Evolutionary conservation across 176 grass and related monocot species (phyloP), one percentile per base, ranked within the genome.

Genomic region (Bonia amplexicaulis): DNA sequence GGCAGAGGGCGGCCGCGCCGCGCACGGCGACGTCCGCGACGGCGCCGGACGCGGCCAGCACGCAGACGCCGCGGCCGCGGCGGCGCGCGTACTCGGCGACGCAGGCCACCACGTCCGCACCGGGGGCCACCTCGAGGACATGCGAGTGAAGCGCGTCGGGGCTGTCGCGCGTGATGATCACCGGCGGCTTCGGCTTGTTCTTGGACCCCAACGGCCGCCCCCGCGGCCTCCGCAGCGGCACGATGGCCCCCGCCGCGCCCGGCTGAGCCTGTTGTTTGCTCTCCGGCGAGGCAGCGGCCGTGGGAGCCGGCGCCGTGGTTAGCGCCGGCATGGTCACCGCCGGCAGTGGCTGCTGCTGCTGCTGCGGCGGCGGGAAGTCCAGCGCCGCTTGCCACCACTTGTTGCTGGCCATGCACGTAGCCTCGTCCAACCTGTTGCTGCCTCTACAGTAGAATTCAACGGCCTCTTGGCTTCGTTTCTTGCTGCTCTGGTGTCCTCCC

Each of bases 141-240:
- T 92, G 91, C 11, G 91, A 90, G 76, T 84, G 84, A 9, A 92
- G 80, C 91, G 91, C 91, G 80, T 92, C 82, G 22, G 91, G 91
- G 91, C 84, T 87, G 84, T 92, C 91, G 6, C 84, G 91, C 55
- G 91, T 92, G 75, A 92, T 87, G 87, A 92, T 85, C 80, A 92
- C 81, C 45, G 91, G 91, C 65, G 91, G 91, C 87, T 90, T 92
- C 0, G 91, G 91, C 87, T 92, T 92, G 91, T 92, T 92, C 87
- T 92, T 92, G 35, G 87, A 90, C 14, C 91, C 91, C 53, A 87
- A 77, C 26, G 91, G 91, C 3, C 91, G 84, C 0, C 91, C 91
- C 1, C 91, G 80, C 39, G 91, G 91, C 75, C 80, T 20, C 20
- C 91, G 79, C 33, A 86, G 69, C 82, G 90, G 86, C 72, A 85